A percentile compares a stretch with the other conserved stretches of the same genome.
Conservation (phyloP, 139 green algal genomes). For the Protoeuglena noctilucae region DNA sequence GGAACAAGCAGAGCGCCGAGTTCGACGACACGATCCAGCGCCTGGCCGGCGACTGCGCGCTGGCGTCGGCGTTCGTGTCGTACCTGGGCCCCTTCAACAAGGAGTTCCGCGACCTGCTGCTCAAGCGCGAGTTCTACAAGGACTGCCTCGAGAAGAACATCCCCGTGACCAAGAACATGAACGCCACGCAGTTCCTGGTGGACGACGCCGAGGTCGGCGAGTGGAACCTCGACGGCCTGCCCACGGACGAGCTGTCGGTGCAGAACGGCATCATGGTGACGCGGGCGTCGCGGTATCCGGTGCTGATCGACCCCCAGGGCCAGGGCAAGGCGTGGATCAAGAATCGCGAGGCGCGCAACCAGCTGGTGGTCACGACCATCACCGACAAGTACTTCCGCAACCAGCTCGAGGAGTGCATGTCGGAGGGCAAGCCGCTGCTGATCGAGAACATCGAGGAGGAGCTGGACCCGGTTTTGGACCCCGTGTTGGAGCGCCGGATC, state of each 20-base stretch:
- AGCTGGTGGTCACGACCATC: conserved; percentile 61
- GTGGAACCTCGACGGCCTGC: conserved; percentile 82
- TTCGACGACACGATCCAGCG: conserved; percentile 65
- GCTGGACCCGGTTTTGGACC: conserved; percentile 80
- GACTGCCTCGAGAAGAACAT: conserved; percentile 55
- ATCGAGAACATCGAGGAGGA: conserved; percentile 93
- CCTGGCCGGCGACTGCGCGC: conserved; percentile 65
- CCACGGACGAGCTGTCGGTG: conserved; percentile 78
- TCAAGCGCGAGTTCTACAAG: conserved; percentile 60
- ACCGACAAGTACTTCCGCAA: conserved; percentile 75
- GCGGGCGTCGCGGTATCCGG: conserved; percentile 56
- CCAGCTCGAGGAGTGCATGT: conserved; percentile 78
- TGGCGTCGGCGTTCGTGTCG: conserved; percentile 66
- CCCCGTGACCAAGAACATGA: conserved; percentile 55
- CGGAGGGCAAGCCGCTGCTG: conserved; percentile 73
- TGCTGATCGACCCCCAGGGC: conserved; percentile 80
- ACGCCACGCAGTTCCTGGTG: conserved; percentile 70
- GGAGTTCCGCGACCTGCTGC: conserved; percentile 78
- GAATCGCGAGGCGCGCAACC: conserved; percentile 61
- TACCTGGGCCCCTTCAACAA: conserved; percentile 91
- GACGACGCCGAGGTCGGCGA: conserved; percentile 74
- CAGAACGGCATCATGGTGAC: conserved; percentile 94
- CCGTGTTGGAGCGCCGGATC: conserved; percentile 67
- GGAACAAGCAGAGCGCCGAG: conserved; percentile 68
- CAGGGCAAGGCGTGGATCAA: conserved; percentile 69